Conservation (phyloP, 1,284 basidiomycete genomes). For the Xerocomus nothofagi region DNA sequence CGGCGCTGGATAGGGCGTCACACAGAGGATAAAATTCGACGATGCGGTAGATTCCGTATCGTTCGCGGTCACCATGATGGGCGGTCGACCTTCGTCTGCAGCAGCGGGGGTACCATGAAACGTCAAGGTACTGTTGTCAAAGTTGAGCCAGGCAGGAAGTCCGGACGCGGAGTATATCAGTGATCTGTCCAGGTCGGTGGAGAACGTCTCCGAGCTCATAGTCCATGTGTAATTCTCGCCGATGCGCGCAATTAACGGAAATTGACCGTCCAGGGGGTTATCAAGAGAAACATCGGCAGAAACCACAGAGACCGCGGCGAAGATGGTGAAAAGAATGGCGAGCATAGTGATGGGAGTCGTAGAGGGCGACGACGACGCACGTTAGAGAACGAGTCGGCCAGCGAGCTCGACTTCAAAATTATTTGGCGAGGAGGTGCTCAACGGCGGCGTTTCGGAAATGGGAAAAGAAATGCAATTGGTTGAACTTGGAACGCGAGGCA, state of each 20-base stretch:
- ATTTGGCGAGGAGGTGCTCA: constrained; percentile 10
- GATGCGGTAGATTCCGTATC: constrained; percentile 48
- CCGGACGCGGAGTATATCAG: constrained; percentile 48
- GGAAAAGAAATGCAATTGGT: constrained; percentile 14
- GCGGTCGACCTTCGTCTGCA: constrained; percentile 55
- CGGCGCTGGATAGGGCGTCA: constrained; percentile 59
- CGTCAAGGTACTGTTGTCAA: constrained; percentile 51
- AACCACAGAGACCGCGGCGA: constrained; percentile 40
- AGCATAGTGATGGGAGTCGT: constrained; percentile 59
- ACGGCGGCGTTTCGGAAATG: constrained; percentile 6
- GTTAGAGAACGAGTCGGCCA: constrained; percentile 56
- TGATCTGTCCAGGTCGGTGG: constrained; percentile 41
- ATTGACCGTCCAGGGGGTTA: constrained; percentile 57
- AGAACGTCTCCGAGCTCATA: constrained; percentile 60
- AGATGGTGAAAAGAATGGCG: constrained; percentile 55
- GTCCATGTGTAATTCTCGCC: constrained; percentile 63
- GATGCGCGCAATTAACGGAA: constrained; percentile 62
- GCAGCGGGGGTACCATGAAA: constrained; percentile 60
- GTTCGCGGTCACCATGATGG: constrained; percentile 56
- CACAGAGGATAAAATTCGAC: constrained; percentile 59
- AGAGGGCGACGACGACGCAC: constrained; percentile 44
- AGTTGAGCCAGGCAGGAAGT: constrained; percentile 66
- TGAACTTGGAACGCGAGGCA: constrained; percentile 21
- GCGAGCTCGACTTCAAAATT: constrained; percentile 43
- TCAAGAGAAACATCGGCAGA: constrained; percentile 47